Evolutionary conservation across 1,139 yeast species (phyloP).

Genomic region (Suhomyces bokatorum): DNA sequence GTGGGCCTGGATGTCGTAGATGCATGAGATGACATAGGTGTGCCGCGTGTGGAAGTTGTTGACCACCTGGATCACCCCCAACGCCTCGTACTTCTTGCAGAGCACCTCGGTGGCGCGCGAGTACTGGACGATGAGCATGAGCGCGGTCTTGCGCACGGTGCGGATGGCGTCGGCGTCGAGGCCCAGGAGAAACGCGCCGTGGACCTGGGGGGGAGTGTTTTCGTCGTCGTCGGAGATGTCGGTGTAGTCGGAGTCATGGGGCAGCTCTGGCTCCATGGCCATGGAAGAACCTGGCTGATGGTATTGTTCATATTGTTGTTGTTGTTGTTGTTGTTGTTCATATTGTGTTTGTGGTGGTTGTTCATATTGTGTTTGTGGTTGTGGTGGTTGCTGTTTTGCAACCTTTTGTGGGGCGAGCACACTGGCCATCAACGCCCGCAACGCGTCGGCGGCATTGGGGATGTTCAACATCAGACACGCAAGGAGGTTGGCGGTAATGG

Average conservation of each 20-base stretch:
- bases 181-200: conserved; percentile 54
- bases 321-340: too few relatives aligned
- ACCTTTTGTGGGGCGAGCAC: neutral
- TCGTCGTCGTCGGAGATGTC: conserved; percentile 25
- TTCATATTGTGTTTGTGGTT: too few relatives aligned
- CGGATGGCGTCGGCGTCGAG: conserved; percentile 44
- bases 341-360: too few relatives aligned
- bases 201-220: conserved; percentile 45
- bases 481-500: conserved; percentile 67
- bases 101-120: conserved; percentile 55
- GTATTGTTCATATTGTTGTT: too few relatives aligned
- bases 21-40: conserved; percentile 25
- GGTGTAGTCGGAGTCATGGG: conserved; percentile 17
- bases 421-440: conserved; percentile 27
- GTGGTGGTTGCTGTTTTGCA: too few relatives aligned
- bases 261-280: conserved; percentile 9
- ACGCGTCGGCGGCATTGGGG: conserved; percentile 36
- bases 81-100: conserved; percentile 50
- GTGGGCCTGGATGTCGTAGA: conserved; percentile 29
- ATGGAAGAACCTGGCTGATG: neutral
- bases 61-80: conserved; percentile 45
- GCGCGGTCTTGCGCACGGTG: conserved; percentile 43
- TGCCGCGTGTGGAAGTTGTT: conserved; percentile 34
- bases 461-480: conserved; percentile 66
- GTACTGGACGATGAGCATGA: conserved; percentile 49